A percentile compares a stretch with the other conserved stretches of the same genome.
Conservation (phyloP, 768 basidiomycete genomes). For the Psilocybe sp. region DNA sequence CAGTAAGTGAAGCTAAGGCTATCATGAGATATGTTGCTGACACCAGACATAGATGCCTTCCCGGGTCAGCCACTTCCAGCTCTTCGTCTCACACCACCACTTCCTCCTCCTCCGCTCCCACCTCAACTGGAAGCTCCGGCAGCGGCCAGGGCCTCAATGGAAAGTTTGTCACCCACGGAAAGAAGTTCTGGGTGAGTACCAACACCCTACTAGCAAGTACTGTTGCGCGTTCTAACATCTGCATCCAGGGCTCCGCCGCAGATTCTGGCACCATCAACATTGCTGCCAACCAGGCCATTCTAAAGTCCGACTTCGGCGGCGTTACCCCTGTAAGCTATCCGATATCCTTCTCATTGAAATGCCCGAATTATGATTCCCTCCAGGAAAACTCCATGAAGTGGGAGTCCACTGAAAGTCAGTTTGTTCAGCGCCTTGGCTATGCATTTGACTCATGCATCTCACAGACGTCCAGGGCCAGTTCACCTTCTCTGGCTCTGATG, state of each 20-base stretch:
- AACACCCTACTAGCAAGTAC: neutral
- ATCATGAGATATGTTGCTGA: neutral
- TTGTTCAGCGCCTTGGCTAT: neutral
- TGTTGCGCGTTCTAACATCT: neutral
- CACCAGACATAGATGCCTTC: slow-evolving; percentile 10
- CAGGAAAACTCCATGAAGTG: slow-evolving; percentile 46
- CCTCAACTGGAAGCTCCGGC: slow-evolving; percentile 8
- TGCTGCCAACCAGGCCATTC: slow-evolving; percentile 30
- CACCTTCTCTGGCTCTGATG: slow-evolving; percentile 35
- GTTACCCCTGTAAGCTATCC: slow-evolving; percentile 31
- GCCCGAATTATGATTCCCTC: neutral
- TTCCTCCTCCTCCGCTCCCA: slow-evolving; percentile 1
- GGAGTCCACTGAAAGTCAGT: slow-evolving; percentile 37
- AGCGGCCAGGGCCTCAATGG: slow-evolving; percentile 22
- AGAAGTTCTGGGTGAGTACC: slow-evolving; percentile 30
- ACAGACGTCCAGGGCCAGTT: slow-evolving; percentile 31
- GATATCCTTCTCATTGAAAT: neutral
- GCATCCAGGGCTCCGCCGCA: slow-evolving; percentile 20
- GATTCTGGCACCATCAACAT: slow-evolving; percentile 27
- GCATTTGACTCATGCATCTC: neutral
- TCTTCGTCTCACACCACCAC: slow-evolving; percentile 1
- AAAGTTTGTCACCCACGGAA: slow-evolving; percentile 29
- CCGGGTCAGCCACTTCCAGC: slow-evolving; percentile 6
- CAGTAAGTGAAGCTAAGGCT: slow-evolving; percentile 18
- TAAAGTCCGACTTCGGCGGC: slow-evolving; percentile 38